These are phyloP conservation scores for Capronia epimyces DNA, from an alignment of 2,329 filamentous ascomycete species.

Conservation along the genomic window DNA sequence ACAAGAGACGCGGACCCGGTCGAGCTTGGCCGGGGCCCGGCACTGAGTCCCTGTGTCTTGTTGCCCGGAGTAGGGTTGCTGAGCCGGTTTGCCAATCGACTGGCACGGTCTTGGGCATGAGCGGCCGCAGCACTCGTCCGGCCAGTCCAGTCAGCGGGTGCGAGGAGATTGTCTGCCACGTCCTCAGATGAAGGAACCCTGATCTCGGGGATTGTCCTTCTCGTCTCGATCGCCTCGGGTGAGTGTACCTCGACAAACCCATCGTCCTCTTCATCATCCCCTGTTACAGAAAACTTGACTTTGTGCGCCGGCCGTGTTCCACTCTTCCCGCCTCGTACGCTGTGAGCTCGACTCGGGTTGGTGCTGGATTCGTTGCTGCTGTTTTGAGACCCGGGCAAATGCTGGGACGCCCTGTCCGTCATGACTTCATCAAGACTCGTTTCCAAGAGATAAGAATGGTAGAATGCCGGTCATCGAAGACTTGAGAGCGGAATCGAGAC, in stretches of 20 bases:
- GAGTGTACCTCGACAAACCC: not conserved
- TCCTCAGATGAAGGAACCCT: conserved; percentile 14
- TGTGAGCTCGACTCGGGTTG: conserved; percentile 5
- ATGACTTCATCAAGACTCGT: conserved; percentile 3
- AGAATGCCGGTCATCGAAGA: not conserved
- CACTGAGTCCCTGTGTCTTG: not conserved
- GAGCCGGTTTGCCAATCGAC: conserved; percentile 16
- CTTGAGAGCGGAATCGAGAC: not conserved
- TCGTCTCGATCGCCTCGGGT: not conserved
- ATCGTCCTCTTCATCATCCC: conserved; percentile 3
- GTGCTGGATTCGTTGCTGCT: conserved; percentile 13
- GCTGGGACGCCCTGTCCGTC: conserved; percentile 5
- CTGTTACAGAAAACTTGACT: conserved; percentile 18
- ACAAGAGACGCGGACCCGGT: not conserved
- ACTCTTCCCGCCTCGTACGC: not conserved
- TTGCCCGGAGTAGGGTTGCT: conserved; percentile 5
- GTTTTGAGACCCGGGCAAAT: conserved; percentile 1
- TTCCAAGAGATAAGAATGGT: not conserved
- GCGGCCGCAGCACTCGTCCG: conserved; percentile 20
- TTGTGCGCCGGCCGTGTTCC: conserved; percentile 9
- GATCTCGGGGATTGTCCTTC: conserved; percentile 15
- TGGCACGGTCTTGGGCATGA: conserved; percentile 20
- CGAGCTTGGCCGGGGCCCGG: not conserved
- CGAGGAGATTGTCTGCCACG: conserved; percentile 15
- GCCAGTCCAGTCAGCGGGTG: conserved; percentile 12